Base-by-base conservation (phyloP, 2,329 filamentous ascomycete genomes). In the Epichloe sp. region DNA sequence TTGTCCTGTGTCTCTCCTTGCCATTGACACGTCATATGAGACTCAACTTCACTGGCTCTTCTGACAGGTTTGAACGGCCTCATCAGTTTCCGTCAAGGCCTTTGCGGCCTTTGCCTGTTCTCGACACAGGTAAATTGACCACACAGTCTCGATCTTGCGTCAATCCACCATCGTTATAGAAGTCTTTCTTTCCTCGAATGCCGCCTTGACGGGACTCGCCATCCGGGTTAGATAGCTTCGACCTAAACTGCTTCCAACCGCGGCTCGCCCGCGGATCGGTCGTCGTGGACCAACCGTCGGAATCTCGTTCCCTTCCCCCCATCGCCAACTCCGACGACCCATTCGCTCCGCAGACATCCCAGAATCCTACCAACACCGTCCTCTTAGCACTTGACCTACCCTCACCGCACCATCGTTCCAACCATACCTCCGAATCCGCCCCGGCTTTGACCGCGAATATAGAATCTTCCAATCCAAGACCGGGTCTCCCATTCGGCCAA, bases 291-390 rank as follows among this genome's bases (percentile, higher is more conserved):
- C 61, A 58, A 61, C 59, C 63, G 58, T 63, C 60, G 58, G 57
- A 60, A 58, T 55, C 65, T 57, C 62, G 58, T 59, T 64, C 62
- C 59, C 61, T 48, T 47, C 37, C 56, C 58, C 60, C 62, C 62
- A 58, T 60, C 52, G 56, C 61, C 59, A 57, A 76, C 73, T 71
- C 83, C 79, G 83, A 82, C 81, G 69, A 76, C 74, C 77, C 79
- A 75, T 68, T 76, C 71, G 74, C 71, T 65, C 74, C 78, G 74
- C 76, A 70, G 59, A 67, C 70, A 68, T 67, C 72, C 60, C 65
- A 70, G 63, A 66, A 68, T 67, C 63, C 76, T 68, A 64, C 72
- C 62, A 71, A 66, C 71, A 69, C 69, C 60, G 65, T 64, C 57
- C 55, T 67, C 66, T 71, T 73, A 64, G 68, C 70, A 62, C 67